Base-by-base conservation (phyloP, 371 early-diverging fungal genomes). In the Fennellomyces sp. region DNA sequence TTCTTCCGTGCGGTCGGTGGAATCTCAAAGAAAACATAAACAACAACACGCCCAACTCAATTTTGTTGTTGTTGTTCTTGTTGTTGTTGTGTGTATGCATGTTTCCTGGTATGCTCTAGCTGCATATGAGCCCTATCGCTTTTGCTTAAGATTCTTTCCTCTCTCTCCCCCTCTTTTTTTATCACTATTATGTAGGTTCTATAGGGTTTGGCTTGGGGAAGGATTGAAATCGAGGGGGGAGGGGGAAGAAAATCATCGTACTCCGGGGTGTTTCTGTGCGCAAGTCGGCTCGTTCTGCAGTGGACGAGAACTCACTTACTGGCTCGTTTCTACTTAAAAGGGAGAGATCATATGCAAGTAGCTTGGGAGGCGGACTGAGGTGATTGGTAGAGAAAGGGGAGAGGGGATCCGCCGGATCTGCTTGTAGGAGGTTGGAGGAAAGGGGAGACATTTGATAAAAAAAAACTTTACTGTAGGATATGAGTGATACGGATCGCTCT, bases 211-310 rank as follows among this genome's bases (percentile, higher is more conserved):
- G 23, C 10, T 17, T 17, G n/a, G 10, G 21, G 23, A 45, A n/a
- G 45, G 45, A 25, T 17, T 5, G 12, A 45, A 45, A 45, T 45
- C n/a, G 45, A n/a, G 45, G 45, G 45, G 19, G 45, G 39, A 13
- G 13, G 13, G 13, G 13, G 13, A 33, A 33, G 35, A 33, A 13
- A 33, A 33, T 33, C 13, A 33, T 33, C 35, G 35, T 8, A 6
- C 45, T 45, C 45, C 45, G 45, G 45, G 23, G 23, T 45, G 45
- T 45, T 45, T 45, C 45, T 45, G 45, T 45, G 45, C 45, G 45
- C 45, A 45, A 45, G 7, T 12, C 23, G 45, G 19, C 45, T 45
- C 45, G 45, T 45, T 45, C 45, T 45, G 45, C 41, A n/a, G 12
- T 17, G n/a, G n/a, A n/a, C n/a, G n/a, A n/a, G n/a, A n/a, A 10